A percentile compares a stretch with the other conserved stretches of the same genome.
Evolutionary conservation across 148 eudicot species (phyloP).

Genomic region (Dianthus caryophyllus): DNA sequence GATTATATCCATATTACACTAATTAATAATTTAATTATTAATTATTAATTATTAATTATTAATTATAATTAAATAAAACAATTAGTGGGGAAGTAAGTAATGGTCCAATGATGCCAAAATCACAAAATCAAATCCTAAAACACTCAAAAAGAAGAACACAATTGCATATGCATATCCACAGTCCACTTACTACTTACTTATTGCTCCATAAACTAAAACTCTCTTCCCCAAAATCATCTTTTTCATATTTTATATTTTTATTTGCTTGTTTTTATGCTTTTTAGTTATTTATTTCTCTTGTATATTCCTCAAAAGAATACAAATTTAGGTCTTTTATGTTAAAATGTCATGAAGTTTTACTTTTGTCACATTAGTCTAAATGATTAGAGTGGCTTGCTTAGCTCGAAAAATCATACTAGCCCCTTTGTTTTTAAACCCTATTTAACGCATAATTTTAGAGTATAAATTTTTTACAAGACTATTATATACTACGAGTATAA

Average conservation of each 20-base stretch:
- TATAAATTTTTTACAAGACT: too few species aligned
- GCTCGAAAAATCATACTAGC: background rate
- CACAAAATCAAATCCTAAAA: conserved; percentile 13
- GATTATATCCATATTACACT: background rate
- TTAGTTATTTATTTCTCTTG: background rate
- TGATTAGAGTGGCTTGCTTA: conserved; percentile 24
- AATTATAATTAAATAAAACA: background rate
- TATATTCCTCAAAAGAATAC: conserved; percentile 29
- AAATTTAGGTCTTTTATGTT: conserved; percentile 12
- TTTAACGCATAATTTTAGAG: background rate
- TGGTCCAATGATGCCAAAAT: conserved; percentile 27
- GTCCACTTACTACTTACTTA: too few species aligned
- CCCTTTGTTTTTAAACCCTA: background rate
- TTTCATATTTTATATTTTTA: conserved; percentile 16
- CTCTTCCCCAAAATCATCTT: conserved; percentile 17
- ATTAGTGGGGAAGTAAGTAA: background rate
- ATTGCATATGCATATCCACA: too few species aligned
- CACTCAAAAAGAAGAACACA: conserved; percentile 31
- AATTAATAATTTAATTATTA: background rate
- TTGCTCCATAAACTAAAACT: conserved; percentile 18
- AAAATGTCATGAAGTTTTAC: background rate
- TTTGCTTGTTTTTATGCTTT: background rate
- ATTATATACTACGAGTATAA: too few species aligned
- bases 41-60: too few species aligned
- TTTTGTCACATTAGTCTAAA: conserved; percentile 19